Conservation (phyloP, 176 grass and related monocot species). For the Hordeum marinum region DNA sequence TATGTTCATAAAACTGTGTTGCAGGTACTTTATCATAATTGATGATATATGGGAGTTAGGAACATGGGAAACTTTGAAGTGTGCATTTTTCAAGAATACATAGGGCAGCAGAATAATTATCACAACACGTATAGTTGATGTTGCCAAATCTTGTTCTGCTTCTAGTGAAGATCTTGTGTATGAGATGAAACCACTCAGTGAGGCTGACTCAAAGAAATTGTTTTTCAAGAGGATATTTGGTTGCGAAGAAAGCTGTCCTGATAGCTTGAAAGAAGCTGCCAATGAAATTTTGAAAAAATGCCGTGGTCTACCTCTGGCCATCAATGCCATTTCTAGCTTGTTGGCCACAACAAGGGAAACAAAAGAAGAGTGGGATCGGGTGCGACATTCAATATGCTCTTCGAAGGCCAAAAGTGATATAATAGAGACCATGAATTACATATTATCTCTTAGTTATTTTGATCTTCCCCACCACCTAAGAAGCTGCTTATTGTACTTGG, state of each 20-base stretch:
- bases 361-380: slow-evolving; percentile 18
- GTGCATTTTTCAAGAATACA: slow-evolving; percentile 1
- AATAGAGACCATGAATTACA: slow-evolving; percentile 6
- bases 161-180: slow-evolving; percentile 9
- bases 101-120: slow-evolving; percentile 17
- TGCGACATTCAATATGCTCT: slow-evolving; percentile 10
- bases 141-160: slow-evolving; percentile 16
- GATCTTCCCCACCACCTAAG: slow-evolving; percentile 18
- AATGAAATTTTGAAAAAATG: slow-evolving; percentile 24
- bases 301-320: slow-evolving; percentile 18
- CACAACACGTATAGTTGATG: slow-evolving; percentile 13
- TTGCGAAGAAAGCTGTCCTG: slow-evolving; percentile 12
- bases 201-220: slow-evolving; percentile 11
- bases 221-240: slow-evolving; percentile 32
- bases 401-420: background rate
- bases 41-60: slow-evolving; percentile 22
- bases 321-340: slow-evolving; percentile 22
- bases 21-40: slow-evolving; percentile 17
- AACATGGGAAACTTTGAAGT: slow-evolving; percentile 12
- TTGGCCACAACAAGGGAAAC: background rate
- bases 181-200: slow-evolving; percentile 14
- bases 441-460: slow-evolving; percentile 28
- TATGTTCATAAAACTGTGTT: background rate
- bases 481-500: slow-evolving; percentile 27
- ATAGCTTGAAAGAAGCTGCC: background rate